Base-by-base conservation (phyloP, 768 basidiomycete species). In the Ramaria rubella region DNA sequence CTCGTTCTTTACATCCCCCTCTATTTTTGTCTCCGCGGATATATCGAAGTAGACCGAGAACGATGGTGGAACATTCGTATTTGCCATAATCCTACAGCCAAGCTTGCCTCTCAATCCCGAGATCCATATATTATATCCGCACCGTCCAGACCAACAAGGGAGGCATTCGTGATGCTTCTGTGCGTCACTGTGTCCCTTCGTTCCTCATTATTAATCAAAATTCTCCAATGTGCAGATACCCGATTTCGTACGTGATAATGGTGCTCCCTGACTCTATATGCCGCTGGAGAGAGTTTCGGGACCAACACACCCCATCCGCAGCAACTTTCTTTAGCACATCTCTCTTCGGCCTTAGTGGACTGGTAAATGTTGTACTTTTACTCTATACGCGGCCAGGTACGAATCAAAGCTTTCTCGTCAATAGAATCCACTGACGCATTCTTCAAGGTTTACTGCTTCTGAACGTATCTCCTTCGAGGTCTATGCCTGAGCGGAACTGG, bases 261-360 rank as follows among this genome's bases (percentile, higher is more conserved):
- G 62, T 76, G 50, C 66, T 77, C 3, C 75, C 77, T 0, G 59
- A 75, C 17, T 72, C 72, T 55, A 58, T 76, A 45, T 65, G 70
- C 17, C 73, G 75, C 34, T 77, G 75, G 74, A 66, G 68, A 26
- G 59, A 58, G 7, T 75, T 74, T 57, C 48, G 46, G 17, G 45
- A 46, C 21, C 40, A 58, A n/a, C 8, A 17, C 17, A 27, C 70
- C 30, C 59, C 69, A 2, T 62, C 70, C 2, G 67, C 68, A 11
- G 69, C 69, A 26, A 72, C 66, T 11, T 68, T 76, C 43, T 62
- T 64, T 24, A 70, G 65, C 29, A 56, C 64, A n/a, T 55, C 65
- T 5, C 52, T 73, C n/a, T 75, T 69, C 58, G 62, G 65, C 6
- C 70, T 76, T 53, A 74, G 72, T 42, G 77, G 77, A 11, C 61